A percentile compares a stretch with the other conserved stretches of the same genome.
Conservation (phyloP, 2,329 filamentous ascomycete genomes). For the Colletotrichum acutatum region DNA sequence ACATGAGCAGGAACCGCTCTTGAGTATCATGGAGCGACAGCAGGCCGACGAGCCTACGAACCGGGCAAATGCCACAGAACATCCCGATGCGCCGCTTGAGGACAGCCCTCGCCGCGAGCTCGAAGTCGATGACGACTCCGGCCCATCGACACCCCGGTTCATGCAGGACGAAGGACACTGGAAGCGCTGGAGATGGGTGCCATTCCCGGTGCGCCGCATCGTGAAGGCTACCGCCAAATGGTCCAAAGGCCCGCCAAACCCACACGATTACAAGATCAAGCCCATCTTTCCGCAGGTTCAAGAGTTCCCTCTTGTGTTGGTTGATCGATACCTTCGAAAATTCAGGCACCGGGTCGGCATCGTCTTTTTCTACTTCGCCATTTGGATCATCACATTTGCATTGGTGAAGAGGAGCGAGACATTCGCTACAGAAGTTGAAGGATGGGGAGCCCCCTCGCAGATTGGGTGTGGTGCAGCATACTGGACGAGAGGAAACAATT, state of each 20-base stretch:
- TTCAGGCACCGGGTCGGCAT: conserved; percentile 68
- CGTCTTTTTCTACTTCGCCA: conserved; percentile 67
- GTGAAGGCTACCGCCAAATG: conserved; percentile 57
- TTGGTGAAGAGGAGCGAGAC: conserved; percentile 75
- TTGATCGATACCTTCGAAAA: conserved; percentile 72
- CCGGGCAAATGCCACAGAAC: conserved; percentile 40
- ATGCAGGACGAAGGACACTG: conserved; percentile 63
- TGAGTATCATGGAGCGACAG: conserved; percentile 48
- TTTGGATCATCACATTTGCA: conserved; percentile 77
- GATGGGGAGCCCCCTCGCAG: conserved; percentile 72
- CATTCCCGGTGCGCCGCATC: conserved; percentile 63
- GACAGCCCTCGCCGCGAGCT: conserved; percentile 54
- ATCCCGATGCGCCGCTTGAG: conserved; percentile 56
- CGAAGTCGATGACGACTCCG: conserved; percentile 54
- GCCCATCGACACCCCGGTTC: conserved; percentile 67
- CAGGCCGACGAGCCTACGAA: conserved; percentile 39
- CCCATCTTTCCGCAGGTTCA: conserved; percentile 75
- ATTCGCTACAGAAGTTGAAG: conserved; percentile 68
- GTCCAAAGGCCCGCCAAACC: conserved; percentile 66
- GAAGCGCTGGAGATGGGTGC: conserved; percentile 69
- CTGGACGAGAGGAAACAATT: conserved; percentile 77
- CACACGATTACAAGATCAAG: conserved; percentile 62
- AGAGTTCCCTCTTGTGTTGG: conserved; percentile 70
- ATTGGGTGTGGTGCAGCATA: conserved; percentile 77
- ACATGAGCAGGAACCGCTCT: conserved; percentile 51